Percentiles rank a stretch among this genome's conserved stretches.
Conservation (phyloP, 2,329 filamentous ascomycete genomes). For the Fusarium longipes region DNA sequence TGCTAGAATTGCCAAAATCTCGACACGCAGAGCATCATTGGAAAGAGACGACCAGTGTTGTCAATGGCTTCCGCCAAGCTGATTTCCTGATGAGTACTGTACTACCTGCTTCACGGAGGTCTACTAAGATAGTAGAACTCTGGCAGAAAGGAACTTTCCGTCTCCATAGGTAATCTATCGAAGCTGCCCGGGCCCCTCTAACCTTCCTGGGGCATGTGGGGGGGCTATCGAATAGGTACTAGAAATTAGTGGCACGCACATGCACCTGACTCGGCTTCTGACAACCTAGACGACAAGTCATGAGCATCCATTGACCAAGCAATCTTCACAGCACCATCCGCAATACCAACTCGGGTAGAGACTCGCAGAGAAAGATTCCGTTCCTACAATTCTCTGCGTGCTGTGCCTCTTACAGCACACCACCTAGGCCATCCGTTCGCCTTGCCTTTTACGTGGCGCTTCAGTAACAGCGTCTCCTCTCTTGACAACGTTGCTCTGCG, state of each 20-base stretch:
- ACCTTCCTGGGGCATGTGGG: constrained; percentile 16
- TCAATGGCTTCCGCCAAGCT: too few species aligned
- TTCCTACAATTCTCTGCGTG: background rate
- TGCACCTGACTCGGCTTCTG: constrained; percentile 11
- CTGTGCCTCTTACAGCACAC: background rate
- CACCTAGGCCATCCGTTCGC: constrained; percentile 3
- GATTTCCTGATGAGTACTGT: background rate
- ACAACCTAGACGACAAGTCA: constrained; percentile 1
- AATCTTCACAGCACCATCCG: background rate
- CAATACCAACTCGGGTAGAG: background rate
- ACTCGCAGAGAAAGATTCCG: background rate
- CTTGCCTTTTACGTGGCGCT: constrained; percentile 1
- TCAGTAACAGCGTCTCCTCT: constrained; percentile 9
- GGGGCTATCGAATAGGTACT: background rate
- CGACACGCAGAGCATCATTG: too few species aligned
- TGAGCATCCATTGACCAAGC: background rate
- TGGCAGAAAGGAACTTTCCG: background rate
- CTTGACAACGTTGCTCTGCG: background rate
- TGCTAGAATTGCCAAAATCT: too few species aligned
- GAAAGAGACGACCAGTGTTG: too few species aligned
- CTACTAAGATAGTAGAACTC: background rate
- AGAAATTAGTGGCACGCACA: background rate
- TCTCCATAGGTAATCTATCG: background rate
- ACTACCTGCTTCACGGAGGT: background rate
- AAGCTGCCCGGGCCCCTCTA: too few species aligned